Evolutionary conservation across 192 early-diverging fungal genomes (phyloP).

Genomic region (Diversispora epigaea): DNA sequence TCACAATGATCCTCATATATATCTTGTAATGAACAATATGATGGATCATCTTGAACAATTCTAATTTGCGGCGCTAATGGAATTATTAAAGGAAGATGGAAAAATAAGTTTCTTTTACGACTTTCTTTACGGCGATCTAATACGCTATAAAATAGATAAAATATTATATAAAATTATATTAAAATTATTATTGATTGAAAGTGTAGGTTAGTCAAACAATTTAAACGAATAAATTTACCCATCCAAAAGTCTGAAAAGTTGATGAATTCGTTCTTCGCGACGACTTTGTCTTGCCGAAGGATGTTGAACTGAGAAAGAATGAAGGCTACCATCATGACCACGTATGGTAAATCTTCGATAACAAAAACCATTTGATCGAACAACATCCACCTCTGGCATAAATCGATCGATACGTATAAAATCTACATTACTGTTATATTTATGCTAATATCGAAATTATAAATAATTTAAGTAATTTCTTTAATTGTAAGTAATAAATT

Average conservation of each 20-base stretch:
- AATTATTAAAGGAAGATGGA: constrained; percentile 89
- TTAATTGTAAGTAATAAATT: too few species aligned
- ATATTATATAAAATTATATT: neutral
- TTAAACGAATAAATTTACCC: constrained; percentile 38
- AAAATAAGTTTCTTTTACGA: constrained; percentile 72
- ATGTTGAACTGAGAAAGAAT: constrained; percentile 94
- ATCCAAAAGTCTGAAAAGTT: constrained; percentile 92
- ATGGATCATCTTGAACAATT: constrained; percentile 89
- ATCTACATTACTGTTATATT: constrained; percentile 77
- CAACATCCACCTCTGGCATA: constrained; percentile 83
- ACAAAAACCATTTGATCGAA: constrained; percentile 73
- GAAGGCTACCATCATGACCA: constrained; percentile 85
- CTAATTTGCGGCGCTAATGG: constrained; percentile 91
- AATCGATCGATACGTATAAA: constrained; percentile 96
- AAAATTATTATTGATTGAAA: neutral
- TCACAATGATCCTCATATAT: constrained; percentile 90
- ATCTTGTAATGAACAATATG: constrained; percentile 85
- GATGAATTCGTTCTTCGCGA: constrained; percentile 93
- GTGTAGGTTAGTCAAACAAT: neutral
- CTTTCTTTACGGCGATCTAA: constrained; percentile 82
- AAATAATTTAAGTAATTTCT: neutral
- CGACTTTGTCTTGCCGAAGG: constrained; percentile 85
- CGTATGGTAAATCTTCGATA: constrained; percentile 81
- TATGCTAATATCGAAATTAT: constrained; percentile 33
- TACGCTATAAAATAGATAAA: constrained; percentile 46